Base-by-base conservation (phyloP, 2,329 filamentous ascomycete species). In the Epichloe sylvatica region DNA sequence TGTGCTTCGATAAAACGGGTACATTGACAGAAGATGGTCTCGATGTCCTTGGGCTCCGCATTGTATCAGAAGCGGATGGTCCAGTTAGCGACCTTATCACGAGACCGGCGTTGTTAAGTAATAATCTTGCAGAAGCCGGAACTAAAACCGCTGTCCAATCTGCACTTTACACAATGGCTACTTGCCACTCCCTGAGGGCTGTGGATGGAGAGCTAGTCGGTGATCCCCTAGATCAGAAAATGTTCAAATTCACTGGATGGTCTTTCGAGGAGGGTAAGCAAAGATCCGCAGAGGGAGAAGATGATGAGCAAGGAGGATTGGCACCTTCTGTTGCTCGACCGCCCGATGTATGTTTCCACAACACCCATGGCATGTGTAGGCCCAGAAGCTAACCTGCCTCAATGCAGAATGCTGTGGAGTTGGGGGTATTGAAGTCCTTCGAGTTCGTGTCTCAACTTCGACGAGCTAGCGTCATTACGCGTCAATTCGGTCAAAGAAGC, bases 1-100 rank as follows among this genome's bases (percentile, higher is more conserved):
- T 98, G 69, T 96, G 91, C 66, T 98, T 98, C 56, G 92, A 98
- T 69, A 98, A 98, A 69, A 98, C 92, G 0, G 92, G 92, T n/a
- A 98, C 92, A 0, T 71, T 98, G 48, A 98, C 92, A 0, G 92
- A 97, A 66, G 92, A 98, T 64, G 92, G 92, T 0, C 70, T 98
- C 40, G 94, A 98, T 64, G 87, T 98, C 17, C 75, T 98, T 12
- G 92, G 92, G 12, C 81, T 95, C 19, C 81, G 88, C 35, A 80
- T 92, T 6, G 87, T 88, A 11, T 80, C 84, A 50, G 72, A 75
- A 45, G 75, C 75, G 1, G 66, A 68, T 4, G 71, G 75, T 39
- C 68, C 77, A 48, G 94, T 97, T 59, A 83, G 81, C 47, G 86
- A 92, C 17, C 74, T 95, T 4, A 72, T 94, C 15, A 76, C 80